Base-by-base conservation (phyloP, 2,329 filamentous ascomycete species). In the Diplodia scrobiculata region DNA sequence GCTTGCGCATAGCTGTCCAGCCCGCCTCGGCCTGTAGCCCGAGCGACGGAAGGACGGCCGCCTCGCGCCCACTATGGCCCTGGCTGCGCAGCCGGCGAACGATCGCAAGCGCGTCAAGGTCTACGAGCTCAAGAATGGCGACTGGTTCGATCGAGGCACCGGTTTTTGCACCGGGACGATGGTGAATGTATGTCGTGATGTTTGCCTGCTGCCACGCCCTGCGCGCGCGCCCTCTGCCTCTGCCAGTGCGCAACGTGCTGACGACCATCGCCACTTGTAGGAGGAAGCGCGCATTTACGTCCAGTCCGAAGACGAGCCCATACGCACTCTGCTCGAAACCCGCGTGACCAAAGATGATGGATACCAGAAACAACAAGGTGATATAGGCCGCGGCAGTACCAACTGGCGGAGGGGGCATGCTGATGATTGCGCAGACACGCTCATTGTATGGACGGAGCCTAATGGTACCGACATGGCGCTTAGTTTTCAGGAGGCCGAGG, bases 91-190 rank as follows among this genome's bases (percentile, higher is more conserved):
- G 72, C 79, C 80, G 69, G 76, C 79, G 71, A 82, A 80, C 72
- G 81, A 83, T 73, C 80, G 80, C 74, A 83, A 82, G 76, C 81
- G 95, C 84, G 95, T 98, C 80, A 99, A 99, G 84, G 95, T 99
- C 77, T 99, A 99, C 80, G 95, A 98, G 83, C 86, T 99, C 74
- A 92, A 91, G 79, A 92, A 97, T 81, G 97, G 96, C 84, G 95
- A 98, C 87, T 99, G 95, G 95, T 97, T 94, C 77, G 95, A 99
- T 81, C 86, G 94, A 74, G 95, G 95, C 70, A 99, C 95, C 55
- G 95, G 95, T 69, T 97, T 97, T 79, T 98, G 95, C 78, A 91
- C 87, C 68, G 92, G 93, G 55, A 85, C 88, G 70, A 86, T 90
- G 70, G 80, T 89, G 69, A 85, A 88, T 77, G 91, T 95, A 78